phyloP scores from a whole-genome alignment of 352 stramenopile genomes.

The Globisporangium ultimum region DNA sequence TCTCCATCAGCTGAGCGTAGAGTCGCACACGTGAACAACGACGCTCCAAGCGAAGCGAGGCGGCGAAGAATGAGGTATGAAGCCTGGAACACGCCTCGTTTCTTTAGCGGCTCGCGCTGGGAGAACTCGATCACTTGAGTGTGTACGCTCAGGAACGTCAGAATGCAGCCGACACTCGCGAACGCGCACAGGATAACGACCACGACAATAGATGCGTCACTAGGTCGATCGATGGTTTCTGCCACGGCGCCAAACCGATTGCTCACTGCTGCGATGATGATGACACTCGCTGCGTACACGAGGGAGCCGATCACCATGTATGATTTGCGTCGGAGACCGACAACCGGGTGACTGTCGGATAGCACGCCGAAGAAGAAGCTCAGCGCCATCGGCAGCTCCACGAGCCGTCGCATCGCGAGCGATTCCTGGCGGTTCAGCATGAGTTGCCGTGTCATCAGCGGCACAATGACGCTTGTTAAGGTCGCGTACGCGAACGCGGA shows the following conservation, averaged over 20 bases:
- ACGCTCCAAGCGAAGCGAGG: conserved; percentile 14
- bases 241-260: not conserved
- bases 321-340: conserved; percentile 25
- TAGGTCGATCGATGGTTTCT: not conserved
- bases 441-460: conserved; percentile 17
- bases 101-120: conserved; percentile 32
- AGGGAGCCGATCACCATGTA: conserved; percentile 35
- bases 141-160: conserved; percentile 28
- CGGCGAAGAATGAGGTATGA: conserved; percentile 36
- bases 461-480: conserved; percentile 14
- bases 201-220: conserved; percentile 9
- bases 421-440: conserved; percentile 15
- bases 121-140: conserved; percentile 42
- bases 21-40: conserved; percentile 7
- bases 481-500: conserved; percentile 22
- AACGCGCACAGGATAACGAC: conserved; percentile 20
- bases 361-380: conserved; percentile 34
- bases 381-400: conserved; percentile 30
- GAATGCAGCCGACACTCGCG: conserved; percentile 22
- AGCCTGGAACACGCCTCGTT: conserved; percentile 29
- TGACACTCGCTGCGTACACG: conserved; percentile 15
- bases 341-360: conserved; percentile 28
- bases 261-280: conserved; percentile 16
- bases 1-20: conserved; percentile 12
- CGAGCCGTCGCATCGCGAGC: conserved; percentile 20